phyloP scores from a whole-genome alignment of 2,329 filamentous ascomycete genomes.

The Penicillium italicum region DNA sequence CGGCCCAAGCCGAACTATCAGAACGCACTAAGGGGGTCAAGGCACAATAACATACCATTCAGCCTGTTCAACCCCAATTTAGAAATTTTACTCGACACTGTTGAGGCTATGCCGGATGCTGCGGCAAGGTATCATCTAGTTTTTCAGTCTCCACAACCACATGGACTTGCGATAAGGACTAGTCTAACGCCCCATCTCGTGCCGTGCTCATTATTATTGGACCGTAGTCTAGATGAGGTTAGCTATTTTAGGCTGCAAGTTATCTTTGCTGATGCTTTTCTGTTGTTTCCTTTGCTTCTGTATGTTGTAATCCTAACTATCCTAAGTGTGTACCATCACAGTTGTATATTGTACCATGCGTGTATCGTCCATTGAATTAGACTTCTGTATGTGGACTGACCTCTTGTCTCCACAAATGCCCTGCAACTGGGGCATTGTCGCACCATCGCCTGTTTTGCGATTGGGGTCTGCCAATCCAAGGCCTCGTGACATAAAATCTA shows the following conservation, averaged over 20 bases:
- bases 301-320: neutral
- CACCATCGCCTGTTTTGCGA: conserved; percentile 15
- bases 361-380: neutral
- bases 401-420: conserved; percentile 5
- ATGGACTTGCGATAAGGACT: conserved; percentile 15
- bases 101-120: neutral
- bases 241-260: neutral
- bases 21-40: neutral
- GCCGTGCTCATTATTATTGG: conserved; percentile 8
- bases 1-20: conserved; percentile 11
- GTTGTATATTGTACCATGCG: neutral
- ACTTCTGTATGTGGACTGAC: conserved; percentile 13
- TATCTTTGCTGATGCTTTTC: neutral
- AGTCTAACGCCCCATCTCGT: conserved; percentile 9
- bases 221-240: neutral
- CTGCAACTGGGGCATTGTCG: conserved; percentile 12
- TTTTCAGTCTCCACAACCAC: conserved; percentile 16
- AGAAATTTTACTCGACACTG: neutral
- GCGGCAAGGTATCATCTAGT: conserved; percentile 12
- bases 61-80: neutral
- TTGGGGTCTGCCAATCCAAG: neutral
- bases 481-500: neutral
- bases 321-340: neutral
- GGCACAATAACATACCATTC: neutral
- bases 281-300: neutral